phyloP scores from a whole-genome alignment of 1,284 basidiomycete species.

The Ganoderma resinaceum region DNA sequence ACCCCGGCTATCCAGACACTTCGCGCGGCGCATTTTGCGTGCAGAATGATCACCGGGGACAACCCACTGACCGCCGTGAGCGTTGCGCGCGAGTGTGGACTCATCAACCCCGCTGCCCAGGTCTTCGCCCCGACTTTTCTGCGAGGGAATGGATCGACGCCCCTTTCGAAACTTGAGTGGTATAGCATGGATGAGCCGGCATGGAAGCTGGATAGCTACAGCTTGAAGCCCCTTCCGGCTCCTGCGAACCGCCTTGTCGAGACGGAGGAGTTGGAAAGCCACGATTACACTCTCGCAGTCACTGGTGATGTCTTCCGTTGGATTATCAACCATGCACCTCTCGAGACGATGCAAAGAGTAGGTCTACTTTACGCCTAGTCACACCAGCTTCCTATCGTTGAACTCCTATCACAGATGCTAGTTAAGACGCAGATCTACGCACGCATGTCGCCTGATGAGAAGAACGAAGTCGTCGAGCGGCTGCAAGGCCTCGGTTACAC shows the following conservation, averaged over 20 bases:
- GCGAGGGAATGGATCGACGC: conserved; percentile 67
- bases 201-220: conserved; percentile 90
- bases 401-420: conserved; percentile 76
- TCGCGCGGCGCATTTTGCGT: conserved; percentile 89
- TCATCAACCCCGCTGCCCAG: conserved; percentile 89
- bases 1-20: conserved; percentile 91
- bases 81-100: conserved; percentile 93
- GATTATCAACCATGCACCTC: conserved; percentile 96
- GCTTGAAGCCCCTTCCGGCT: conserved; percentile 79
- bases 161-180: conserved; percentile 87
- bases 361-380: conserved; percentile 36
- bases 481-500: conserved; percentile 94
- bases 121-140: conserved; percentile 92
- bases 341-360: conserved; percentile 93
- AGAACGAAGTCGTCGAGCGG: conserved; percentile 97
- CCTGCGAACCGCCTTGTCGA: conserved; percentile 74
- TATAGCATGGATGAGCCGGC: conserved; percentile 89
- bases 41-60: conserved; percentile 99
- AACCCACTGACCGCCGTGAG: conserved; percentile 97
- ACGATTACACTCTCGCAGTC: conserved; percentile 93
- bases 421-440: conserved; percentile 98
- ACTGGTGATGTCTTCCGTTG: conserved; percentile 99
- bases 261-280: conserved; percentile 71
- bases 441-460: conserved; percentile 99
- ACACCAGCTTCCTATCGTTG: neutral